Conservation (phyloP, 345 rosid species). For the Durio zibethinus region DNA sequence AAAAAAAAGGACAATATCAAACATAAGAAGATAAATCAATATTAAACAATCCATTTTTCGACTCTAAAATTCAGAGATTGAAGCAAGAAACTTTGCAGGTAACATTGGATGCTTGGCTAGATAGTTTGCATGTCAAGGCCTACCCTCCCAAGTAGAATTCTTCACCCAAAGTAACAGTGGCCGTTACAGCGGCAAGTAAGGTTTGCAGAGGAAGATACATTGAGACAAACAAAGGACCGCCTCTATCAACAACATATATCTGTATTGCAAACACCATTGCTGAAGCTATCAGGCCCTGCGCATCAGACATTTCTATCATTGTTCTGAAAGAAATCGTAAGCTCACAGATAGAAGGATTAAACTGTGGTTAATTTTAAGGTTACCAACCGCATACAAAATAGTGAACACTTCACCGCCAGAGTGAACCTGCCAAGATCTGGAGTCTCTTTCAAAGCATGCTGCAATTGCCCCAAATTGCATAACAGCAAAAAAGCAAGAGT, state of each 20-base stretch:
- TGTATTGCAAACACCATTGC: conserved; percentile 65
- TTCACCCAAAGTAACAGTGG: conserved; percentile 53
- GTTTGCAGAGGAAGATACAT: conserved; percentile 60
- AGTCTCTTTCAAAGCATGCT: conserved; percentile 52
- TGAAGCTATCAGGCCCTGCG: conserved; percentile 52
- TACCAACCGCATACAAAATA: conserved; percentile 59
- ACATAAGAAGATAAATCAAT: background rate
- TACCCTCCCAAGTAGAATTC: conserved; percentile 67
- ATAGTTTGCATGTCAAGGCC: conserved; percentile 1
- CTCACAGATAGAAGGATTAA: background rate
- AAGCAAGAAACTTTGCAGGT: background rate
- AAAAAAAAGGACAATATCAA: background rate
- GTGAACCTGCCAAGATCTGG: conserved; percentile 50
- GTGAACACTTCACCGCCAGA: conserved; percentile 48
- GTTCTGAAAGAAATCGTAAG: background rate
- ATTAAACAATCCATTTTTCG: background rate
- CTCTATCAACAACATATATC: conserved; percentile 58
- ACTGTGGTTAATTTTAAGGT: background rate
- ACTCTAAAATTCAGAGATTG: background rate
- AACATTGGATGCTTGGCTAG: background rate
- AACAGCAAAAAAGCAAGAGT: conserved; percentile 64
- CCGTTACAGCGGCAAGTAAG: conserved; percentile 56
- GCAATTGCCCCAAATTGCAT: conserved; percentile 61
- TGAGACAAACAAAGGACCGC: conserved; percentile 66
- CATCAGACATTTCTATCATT: background rate